Base-by-base conservation (phyloP, 768 basidiomycete genomes). In the Boletus edulis region DNA sequence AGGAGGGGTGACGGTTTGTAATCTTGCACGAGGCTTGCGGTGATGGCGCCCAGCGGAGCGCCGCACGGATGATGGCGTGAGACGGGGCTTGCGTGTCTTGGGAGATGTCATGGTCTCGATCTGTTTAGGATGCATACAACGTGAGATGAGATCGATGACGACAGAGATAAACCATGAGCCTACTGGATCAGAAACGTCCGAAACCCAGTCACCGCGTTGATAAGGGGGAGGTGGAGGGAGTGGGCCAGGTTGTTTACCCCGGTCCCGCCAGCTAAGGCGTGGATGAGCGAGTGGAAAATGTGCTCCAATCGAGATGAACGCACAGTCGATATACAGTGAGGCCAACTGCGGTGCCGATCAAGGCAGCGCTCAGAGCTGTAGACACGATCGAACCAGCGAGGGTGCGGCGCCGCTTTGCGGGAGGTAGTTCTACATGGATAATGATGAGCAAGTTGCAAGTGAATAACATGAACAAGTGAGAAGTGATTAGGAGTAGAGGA, bases 331-430 rank as follows among this genome's bases (percentile, higher is more conserved):
- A 94, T 40, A 91, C 89, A 43, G 90, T 91, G 58, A 92, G 78
- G 55, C 91, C 91, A 49, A 94, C 91, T 15, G 91, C 91, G 20
- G 89, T 86, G 54, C 91, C 89, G 56, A 94, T 89, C 55, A 94
- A 80, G 44, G 89, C 91, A 59, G 91, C 90, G 73, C 81, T 89
- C 72, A 93, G 75, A 52, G 91, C 91, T 32, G 89, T 89, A 15
- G 89, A 87, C 58, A 92, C 82, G 64, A 94, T 86, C 54, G 88
- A 86, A 58, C 89, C 89, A 59, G 89, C 86, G 71, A 92, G 79
- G 56, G 86, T 86, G 64, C 87, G 83, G 56, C 89, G 87, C 66
- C 86, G 85, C 77, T 92, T 93, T 62, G 83, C 75, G 45, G 89
- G 86, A 29, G 85, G 85, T 48, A 86, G 68, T 67, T 90, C 89